These are phyloP conservation scores for Ambrosiella xylebori DNA, from an alignment of 2,329 filamentous ascomycete species.

Conservation along the genomic window DNA sequence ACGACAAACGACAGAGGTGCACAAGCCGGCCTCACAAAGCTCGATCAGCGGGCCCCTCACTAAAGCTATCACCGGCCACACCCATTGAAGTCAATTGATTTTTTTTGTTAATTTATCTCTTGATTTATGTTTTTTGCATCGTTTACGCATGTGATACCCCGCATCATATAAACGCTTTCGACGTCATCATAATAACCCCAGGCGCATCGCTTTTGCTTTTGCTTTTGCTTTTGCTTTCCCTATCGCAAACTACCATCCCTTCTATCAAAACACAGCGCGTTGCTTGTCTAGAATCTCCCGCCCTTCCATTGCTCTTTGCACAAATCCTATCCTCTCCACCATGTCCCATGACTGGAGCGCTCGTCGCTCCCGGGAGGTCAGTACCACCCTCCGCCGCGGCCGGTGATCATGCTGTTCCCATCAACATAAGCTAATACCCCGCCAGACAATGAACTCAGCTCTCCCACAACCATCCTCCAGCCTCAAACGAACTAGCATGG, in stretches of 20 bases:
- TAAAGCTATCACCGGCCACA: background rate
- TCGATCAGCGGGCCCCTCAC: too few relatives aligned
- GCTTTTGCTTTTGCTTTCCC: background rate
- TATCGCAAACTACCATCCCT: background rate
- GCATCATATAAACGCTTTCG: background rate
- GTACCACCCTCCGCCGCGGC: slow-evolving; percentile 16
- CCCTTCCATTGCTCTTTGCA: background rate
- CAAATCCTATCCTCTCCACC: slow-evolving; percentile 7
- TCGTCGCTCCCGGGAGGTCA: slow-evolving; percentile 77
- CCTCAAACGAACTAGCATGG: slow-evolving; percentile 81
- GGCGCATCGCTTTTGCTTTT: background rate
- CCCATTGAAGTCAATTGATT: background rate
- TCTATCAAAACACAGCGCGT: background rate
- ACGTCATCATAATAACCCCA: background rate
- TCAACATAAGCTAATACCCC: background rate
- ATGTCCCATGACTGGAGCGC: slow-evolving; percentile 95
- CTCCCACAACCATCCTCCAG: slow-evolving; percentile 75
- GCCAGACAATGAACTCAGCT: slow-evolving; percentile 54
- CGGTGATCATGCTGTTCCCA: background rate
- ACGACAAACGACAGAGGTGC: background rate
- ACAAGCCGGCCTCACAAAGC: too few relatives aligned
- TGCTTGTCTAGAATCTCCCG: background rate
- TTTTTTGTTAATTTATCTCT: background rate
- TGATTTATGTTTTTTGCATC: background rate
- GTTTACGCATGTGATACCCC: slow-evolving; percentile 5